Evolutionary conservation across 345 rosid genomes (phyloP), one percentile per base, ranked within the genome.

Genomic region (Eucalyptus paniculata): DNA sequence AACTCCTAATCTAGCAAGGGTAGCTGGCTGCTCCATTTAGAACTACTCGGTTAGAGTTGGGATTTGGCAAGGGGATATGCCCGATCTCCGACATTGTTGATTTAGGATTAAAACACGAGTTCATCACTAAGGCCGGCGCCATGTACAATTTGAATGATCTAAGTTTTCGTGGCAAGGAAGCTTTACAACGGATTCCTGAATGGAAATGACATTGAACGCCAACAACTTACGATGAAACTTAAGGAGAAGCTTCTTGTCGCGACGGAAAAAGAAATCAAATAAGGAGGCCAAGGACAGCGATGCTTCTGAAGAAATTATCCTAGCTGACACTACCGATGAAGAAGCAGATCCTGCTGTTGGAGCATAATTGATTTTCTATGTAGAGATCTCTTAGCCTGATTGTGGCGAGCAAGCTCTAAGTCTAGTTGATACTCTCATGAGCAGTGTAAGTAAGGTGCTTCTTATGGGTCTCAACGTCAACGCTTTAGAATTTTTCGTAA

Each of bases 401-500:
- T 96, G 97, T 92, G 99, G 99, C 4, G 99, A 98, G 91, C 99
- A 97, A 88, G 99, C 99, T 58, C 97, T 98, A 32, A 94, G 99
- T 93, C 97, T 96, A 89, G 99, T 98, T 72, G 99, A 98, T 90
- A 98, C 98, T 87, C 92, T 98, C 50, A 93, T 96, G 51, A 92
- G 98, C 88, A 97, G 99, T 92, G 99, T 98, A 96, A 96, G 99
- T 44, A 50, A 45, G 42, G n/a, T 47, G 32, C 80, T 51, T 62
- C 60, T 87, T 86, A 34, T 72, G 28, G 26, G 34, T 47, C 67
- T 86, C 24, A 40, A 40, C 3, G 5, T 77, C 82, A 72, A 72
- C 5, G 15, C 82, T 9, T 19, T 11, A 37, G 9, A 65, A 77
- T 77, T 77, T 40, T 42, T 77, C 4, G 28, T 37, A 11, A 77